Evolutionary conservation across 306 rosid genomes (phyloP), one percentile per base, ranked within the genome.

Genomic region (Quercus dentata): DNA sequence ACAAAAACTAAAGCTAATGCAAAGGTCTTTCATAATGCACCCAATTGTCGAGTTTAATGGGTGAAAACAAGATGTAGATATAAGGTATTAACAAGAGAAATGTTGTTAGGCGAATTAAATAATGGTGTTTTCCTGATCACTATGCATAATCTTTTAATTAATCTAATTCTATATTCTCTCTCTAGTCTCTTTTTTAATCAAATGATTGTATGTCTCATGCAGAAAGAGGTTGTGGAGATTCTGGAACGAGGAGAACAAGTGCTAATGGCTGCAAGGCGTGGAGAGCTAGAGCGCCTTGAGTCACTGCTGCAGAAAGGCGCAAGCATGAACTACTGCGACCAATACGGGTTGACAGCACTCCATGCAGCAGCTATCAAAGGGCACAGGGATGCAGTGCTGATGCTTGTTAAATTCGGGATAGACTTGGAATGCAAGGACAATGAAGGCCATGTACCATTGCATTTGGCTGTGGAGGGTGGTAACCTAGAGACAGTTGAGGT

Each of bases 351-450:
- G 79, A 93, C 98, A 5, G 91, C 98, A 6, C 83, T 93, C 79
- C 98, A 91, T 69, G 89, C 83, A 0, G 92, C 97, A 1, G 97
- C 97, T 56, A 73, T 91, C 71, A 91, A 93, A 83, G 93, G 98
- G 75, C 88, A 91, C 87, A 88, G 59, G 52, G 91, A 93, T 5
- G 89, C 83, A 61, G 78, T 83, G 31, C 28, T 49, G 21, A 84
- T 77, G 89, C 92, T 93, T 1, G 28, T 76, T 14, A 86, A 86
- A 21, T 73, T 71, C 8, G 97, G 93, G 33, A 56, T 68, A 30
- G 90, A 87, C 41, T 85, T 91, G 86, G 98, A 91, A 68, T 87
- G 87, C 74, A 76, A 72, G 56, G 97, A 93, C 12, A 28, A 75
- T 1, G 93, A 93, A 78, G 98, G 98, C 19, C 92, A 93, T 23